Percentiles rank a stretch among this genome's conserved stretches.
Evolutionary conservation across 2,329 filamentous ascomycete species (phyloP).

Genomic region (Cercospora citrullina): DNA sequence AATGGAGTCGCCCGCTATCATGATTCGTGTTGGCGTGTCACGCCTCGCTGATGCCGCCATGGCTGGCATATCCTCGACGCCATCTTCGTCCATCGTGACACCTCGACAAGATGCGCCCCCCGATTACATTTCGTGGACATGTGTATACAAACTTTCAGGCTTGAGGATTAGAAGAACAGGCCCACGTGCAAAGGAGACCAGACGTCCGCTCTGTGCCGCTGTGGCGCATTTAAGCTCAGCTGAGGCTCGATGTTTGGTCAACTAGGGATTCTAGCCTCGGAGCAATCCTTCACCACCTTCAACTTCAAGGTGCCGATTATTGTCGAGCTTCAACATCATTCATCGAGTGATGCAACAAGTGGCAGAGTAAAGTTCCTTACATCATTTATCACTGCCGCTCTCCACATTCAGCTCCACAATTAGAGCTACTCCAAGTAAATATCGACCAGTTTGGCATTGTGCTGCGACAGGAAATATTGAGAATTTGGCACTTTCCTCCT

Average conservation of each 20-base stretch:
- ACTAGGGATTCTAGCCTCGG: not conserved
- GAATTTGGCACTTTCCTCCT: constrained; percentile 11
- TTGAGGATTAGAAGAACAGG: not conserved
- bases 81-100: not conserved
- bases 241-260: not conserved
- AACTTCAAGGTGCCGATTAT: not conserved
- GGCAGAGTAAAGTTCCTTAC: too few relatives aligned
- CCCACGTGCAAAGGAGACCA: not conserved
- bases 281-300: not conserved
- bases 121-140: not conserved
- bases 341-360: not conserved
- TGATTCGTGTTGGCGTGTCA: constrained; percentile 10
- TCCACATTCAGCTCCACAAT: not conserved
- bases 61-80: not conserved
- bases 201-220: not conserved
- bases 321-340: not conserved
- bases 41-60: not conserved
- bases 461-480: constrained; percentile 3
- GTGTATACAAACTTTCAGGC: not conserved
- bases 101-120: too few relatives aligned
- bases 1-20: constrained; percentile 32
- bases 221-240: not conserved
- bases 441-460: constrained; percentile 4
- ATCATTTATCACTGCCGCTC: too few relatives aligned
- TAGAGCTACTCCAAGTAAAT: constrained; percentile 9